phyloP scores from a whole-genome alignment of 768 basidiomycete species.

The Mycena olivaceomarginata region DNA sequence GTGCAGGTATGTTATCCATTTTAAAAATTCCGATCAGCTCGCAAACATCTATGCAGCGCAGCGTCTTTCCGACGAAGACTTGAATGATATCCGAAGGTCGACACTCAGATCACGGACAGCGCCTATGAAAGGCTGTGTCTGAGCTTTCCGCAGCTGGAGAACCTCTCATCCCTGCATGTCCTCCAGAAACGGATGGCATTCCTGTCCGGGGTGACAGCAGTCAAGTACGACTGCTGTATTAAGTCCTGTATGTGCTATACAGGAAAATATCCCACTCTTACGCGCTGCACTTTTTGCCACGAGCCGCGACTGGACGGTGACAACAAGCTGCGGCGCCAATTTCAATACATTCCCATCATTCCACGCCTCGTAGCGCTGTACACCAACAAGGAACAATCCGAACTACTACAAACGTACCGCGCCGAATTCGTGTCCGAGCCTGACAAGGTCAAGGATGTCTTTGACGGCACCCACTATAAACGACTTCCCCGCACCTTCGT shows the following conservation, averaged over 20 bases:
- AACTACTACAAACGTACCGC: slow-evolving; percentile 48
- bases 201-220: slow-evolving; percentile 51
- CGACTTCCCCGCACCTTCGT: slow-evolving; percentile 40
- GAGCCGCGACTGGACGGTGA: slow-evolving; percentile 41
- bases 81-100: slow-evolving; percentile 22
- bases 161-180: slow-evolving; percentile 37
- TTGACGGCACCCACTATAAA: slow-evolving; percentile 54
- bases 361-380: slow-evolving; percentile 52
- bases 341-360: slow-evolving; percentile 57
- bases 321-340: slow-evolving; percentile 47
- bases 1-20: too few relatives aligned
- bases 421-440: slow-evolving; percentile 8
- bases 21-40: too few relatives aligned
- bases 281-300: slow-evolving; percentile 54
- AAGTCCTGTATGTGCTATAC: slow-evolving; percentile 56
- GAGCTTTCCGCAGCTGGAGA: slow-evolving; percentile 47
- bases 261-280: slow-evolving; percentile 42
- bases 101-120: slow-evolving; percentile 1
- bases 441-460: slow-evolving; percentile 49
- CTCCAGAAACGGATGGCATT: slow-evolving; percentile 39
- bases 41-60: slow-evolving; percentile 23
- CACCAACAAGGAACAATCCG: slow-evolving; percentile 34
- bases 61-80: slow-evolving; percentile 4
- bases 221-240: slow-evolving; percentile 52
- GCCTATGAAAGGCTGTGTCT: not conserved